Base-by-base conservation (phyloP, 257 asterid species). In the Solanum gracilifrons region DNA sequence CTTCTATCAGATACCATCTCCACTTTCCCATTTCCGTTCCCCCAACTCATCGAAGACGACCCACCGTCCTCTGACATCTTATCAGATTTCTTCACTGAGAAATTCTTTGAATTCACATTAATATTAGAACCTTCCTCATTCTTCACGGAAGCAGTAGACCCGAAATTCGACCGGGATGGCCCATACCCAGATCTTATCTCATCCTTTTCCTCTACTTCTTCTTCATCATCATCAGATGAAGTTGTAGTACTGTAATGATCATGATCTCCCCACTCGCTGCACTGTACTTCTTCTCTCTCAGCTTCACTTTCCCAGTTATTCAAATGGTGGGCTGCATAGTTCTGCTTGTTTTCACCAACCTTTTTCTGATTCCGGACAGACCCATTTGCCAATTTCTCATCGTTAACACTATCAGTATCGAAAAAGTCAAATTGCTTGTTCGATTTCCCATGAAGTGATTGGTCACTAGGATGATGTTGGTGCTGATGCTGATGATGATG, bases 201-300 rank as follows among this genome's bases (percentile, higher is more conserved):
- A 48, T 88, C 90, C 41, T 91, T 51, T 4, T 87, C 85, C 27
- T 75, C 77, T 51, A 82, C 96, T 36, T 88, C 93, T 31, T 74
- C 85, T 60, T 76, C 96, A 16, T 91, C 95, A 35, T 90, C 94
- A 6, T 93, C 91, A 9, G 95, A 92, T 29, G 91, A 93, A 21
- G 91, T 89, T 0, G 98, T 90, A 66, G 93, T 92, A 37, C 94
- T 92, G 82, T 90, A 95, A 86, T 89, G 98, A 87, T 94, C 97
- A 43, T 93, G 98, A 90, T 96, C 99, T 66, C 93, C 98, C 98
- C 99, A 97, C 41, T 97, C 99, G 73, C 99, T 95, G 88, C 99
- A 97, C 92, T 94, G 97, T 33, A 97, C 98, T 85, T 97, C 99
- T 86, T 97, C 99, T 88, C 99, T 95, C 94, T 97, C 98, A 0